Percentiles rank a stretch among this genome's conserved stretches.
Evolutionary conservation across 2,329 filamentous ascomycete genomes (phyloP).

Genomic region (Gaeumannomyces tritici): DNA sequence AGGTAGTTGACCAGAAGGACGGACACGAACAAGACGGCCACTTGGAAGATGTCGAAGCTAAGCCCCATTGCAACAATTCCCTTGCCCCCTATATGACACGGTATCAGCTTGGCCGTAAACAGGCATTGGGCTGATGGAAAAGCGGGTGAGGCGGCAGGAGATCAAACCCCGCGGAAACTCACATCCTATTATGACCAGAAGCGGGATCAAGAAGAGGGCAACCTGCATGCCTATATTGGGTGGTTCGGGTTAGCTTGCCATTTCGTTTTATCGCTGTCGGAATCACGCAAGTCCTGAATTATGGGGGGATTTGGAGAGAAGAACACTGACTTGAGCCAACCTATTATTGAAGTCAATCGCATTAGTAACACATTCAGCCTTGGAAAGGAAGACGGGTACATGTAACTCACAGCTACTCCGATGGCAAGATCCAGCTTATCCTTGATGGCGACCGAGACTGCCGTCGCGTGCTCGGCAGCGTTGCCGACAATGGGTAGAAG

Average conservation of each 20-base stretch:
- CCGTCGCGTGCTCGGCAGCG: constrained; percentile 71
- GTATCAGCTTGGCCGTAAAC: not conserved
- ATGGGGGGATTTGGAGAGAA: not conserved
- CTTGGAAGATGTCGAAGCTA: constrained; percentile 82
- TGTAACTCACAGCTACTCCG: constrained; percentile 60
- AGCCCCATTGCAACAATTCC: constrained; percentile 64
- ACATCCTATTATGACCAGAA: constrained; percentile 61
- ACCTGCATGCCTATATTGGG: constrained; percentile 63
- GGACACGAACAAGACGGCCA: constrained; percentile 74
- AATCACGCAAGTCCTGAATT: constrained; percentile 18
- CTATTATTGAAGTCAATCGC: not conserved
- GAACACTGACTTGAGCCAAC: not conserved
- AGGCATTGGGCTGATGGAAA: not conserved
- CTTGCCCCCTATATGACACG: constrained; percentile 53
- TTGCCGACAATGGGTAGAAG: constrained; percentile 73
- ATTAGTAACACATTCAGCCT: not conserved
- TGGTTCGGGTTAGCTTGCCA: not conserved
- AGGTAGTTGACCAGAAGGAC: constrained; percentile 81
- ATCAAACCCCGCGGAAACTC: not conserved
- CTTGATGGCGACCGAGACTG: constrained; percentile 70
- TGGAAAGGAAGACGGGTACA: not conserved
- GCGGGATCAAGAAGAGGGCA: constrained; percentile 66
- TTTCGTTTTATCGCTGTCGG: not conserved
- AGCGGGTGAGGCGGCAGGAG: no score
- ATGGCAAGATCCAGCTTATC: constrained; percentile 82